Conservation (phyloP, 2,329 filamentous ascomycete species). For the Byssoonygena ceratinophila region DNA sequence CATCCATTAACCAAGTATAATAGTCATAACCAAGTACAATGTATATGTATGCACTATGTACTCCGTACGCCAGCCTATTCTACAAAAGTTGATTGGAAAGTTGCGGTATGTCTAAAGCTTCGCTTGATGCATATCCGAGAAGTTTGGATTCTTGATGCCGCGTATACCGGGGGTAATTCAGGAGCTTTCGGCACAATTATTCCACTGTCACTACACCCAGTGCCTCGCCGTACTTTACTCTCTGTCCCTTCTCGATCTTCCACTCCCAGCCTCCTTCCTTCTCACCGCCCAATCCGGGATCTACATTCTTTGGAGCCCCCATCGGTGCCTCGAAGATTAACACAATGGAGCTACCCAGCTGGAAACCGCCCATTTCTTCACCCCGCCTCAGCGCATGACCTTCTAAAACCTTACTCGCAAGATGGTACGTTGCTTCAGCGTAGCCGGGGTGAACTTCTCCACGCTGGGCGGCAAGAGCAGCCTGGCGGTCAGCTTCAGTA, state of each 20-base stretch:
- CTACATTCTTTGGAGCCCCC: slow-evolving; percentile 45
- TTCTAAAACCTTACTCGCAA: slow-evolving; percentile 63
- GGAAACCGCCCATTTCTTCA: slow-evolving; percentile 97
- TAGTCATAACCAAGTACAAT: too few species aligned
- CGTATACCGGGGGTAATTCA: neutral
- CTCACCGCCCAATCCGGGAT: slow-evolving; percentile 50
- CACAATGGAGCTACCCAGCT: slow-evolving; percentile 88
- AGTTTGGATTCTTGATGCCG: too few species aligned
- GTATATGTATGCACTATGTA: too few species aligned
- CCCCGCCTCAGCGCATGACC: slow-evolving; percentile 77
- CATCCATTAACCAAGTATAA: too few species aligned
- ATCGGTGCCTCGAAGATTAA: slow-evolving; percentile 91
- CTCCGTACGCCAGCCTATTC: too few species aligned
- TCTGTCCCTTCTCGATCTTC: slow-evolving; percentile 77
- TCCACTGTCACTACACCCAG: slow-evolving; percentile 55
- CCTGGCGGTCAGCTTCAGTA: slow-evolving; percentile 77
- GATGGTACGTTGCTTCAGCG: slow-evolving; percentile 77
- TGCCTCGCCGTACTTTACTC: slow-evolving; percentile 77
- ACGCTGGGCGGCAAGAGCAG: slow-evolving; percentile 61
- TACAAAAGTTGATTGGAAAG: too few species aligned
- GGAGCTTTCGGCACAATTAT: neutral
- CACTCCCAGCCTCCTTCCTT: slow-evolving; percentile 67
- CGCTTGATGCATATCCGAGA: too few species aligned
- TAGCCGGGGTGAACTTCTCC: slow-evolving; percentile 85
- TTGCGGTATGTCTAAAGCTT: too few species aligned